Evolutionary conservation across 176 grass and related monocot genomes (phyloP).

Genomic region (Eragrostis nindensis): DNA sequence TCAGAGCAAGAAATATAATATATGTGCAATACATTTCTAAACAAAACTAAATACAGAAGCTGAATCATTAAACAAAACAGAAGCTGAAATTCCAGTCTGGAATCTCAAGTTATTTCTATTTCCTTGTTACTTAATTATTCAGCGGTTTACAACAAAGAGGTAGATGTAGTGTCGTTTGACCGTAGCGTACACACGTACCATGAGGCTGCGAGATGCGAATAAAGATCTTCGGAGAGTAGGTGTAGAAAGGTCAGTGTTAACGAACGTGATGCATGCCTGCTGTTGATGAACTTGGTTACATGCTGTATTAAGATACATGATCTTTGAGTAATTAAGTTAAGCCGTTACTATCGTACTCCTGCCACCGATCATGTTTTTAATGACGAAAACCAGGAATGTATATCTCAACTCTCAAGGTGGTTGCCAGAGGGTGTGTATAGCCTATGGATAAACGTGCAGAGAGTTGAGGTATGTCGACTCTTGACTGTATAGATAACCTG

Average conservation of each 20-base stretch:
- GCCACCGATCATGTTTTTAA: not conserved
- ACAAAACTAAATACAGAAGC: no score
- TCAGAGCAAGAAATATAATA: no score
- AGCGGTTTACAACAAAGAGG: not conserved
- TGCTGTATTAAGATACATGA: not conserved
- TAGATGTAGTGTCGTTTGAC: not conserved
- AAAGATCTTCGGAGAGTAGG: not conserved
- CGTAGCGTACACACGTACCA: not conserved
- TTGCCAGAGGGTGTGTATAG: no score
- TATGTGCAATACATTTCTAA: not conserved
- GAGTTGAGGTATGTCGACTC: no score
- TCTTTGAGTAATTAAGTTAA: not conserved
- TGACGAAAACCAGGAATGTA: not conserved
- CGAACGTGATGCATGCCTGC: conserved; percentile 16
- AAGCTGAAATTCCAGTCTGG: not conserved
- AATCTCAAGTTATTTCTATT: not conserved
- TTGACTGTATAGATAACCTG: no score
- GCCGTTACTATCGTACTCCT: not conserved
- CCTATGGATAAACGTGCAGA: no score
- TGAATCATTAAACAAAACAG: no score
- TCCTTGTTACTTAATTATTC: not conserved
- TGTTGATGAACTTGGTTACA: not conserved
- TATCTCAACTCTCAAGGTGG: not conserved
- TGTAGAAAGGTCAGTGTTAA: conserved; percentile 30
- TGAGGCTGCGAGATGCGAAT: no score